phyloP scores from a whole-genome alignment of 495 filamentous ascomycete genomes.

The Penicillium bialowiezense region DNA sequence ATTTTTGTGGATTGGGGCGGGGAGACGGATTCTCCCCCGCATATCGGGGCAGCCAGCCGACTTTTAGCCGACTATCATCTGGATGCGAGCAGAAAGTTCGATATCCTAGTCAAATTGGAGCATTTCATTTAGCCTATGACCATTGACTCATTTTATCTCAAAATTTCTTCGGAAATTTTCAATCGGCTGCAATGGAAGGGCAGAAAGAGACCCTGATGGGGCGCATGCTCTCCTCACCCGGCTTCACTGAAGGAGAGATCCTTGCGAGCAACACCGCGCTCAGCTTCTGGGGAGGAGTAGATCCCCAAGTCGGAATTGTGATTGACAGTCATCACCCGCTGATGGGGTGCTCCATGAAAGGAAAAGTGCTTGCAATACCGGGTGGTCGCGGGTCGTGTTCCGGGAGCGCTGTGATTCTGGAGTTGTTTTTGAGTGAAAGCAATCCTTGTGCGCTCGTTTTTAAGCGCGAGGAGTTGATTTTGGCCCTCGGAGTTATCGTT shows the following conservation, averaged over 20 bases:
- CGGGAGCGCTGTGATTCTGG: conserved; percentile 30
- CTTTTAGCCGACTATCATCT: too few relatives aligned
- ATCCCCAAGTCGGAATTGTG: conserved; percentile 21
- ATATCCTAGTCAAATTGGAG: too few relatives aligned
- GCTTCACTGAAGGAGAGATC: conserved; percentile 8
- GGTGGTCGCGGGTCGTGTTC: conserved; percentile 30
- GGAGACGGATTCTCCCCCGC: too few relatives aligned
- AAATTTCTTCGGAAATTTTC: too few relatives aligned
- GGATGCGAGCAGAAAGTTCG: too few relatives aligned
- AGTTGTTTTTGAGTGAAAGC: conserved; percentile 23
- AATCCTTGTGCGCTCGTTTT: conserved; percentile 25
- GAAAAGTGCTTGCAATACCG: conserved; percentile 27
- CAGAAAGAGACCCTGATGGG: background rate
- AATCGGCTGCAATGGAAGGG: background rate
- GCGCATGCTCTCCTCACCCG: background rate
- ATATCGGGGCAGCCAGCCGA: too few relatives aligned
- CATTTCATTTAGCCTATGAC: too few relatives aligned
- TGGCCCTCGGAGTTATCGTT: conserved; percentile 29
- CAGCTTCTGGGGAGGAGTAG: conserved; percentile 36
- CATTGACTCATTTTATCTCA: too few relatives aligned
- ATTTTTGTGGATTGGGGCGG: too few relatives aligned
- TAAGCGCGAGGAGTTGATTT: conserved; percentile 24
- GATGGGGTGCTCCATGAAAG: conserved; percentile 13
- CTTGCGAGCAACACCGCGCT: conserved; percentile 17
- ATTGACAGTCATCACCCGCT: conserved; percentile 33